A percentile compares a stretch with the other conserved stretches of the same genome.
These are phyloP conservation scores for Vigna trinervia DNA, from an alignment of 306 rosid species.

Conservation along the genomic window DNA sequence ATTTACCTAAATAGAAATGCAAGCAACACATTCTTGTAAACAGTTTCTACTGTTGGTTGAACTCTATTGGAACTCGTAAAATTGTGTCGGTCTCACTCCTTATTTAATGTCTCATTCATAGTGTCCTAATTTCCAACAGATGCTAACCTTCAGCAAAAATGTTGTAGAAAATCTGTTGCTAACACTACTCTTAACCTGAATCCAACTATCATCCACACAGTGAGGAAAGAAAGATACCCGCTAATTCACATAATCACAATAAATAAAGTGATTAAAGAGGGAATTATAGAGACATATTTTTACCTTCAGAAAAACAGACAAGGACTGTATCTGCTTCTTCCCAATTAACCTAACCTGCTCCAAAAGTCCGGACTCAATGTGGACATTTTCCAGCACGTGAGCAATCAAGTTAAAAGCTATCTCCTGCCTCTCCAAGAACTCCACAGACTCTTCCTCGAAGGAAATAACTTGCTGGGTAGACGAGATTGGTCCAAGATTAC, in stretches of 20 bases:
- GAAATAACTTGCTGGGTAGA: conserved; percentile 71
- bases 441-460: conserved; percentile 93
- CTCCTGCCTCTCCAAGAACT: conserved; percentile 89
- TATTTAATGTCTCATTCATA: neutral
- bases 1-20: conserved; percentile 28
- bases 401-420: conserved; percentile 86
- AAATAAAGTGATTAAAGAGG: neutral
- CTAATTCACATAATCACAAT: neutral
- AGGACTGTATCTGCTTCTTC: conserved; percentile 86
- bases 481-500: conserved; percentile 55
- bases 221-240: neutral
- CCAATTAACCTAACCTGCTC: conserved; percentile 83
- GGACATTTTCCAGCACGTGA: conserved; percentile 69
- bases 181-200: neutral
- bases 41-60: neutral
- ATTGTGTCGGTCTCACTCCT: neutral
- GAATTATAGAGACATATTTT: conserved; percentile 12
- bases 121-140: neutral
- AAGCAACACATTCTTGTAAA: neutral
- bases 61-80: neutral
- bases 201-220: conserved; percentile 16
- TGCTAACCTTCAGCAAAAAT: neutral
- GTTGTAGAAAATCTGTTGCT: neutral
- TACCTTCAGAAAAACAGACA: conserved; percentile 87
- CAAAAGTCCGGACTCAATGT: conserved; percentile 65